Base-by-base conservation (phyloP, 2,329 filamentous ascomycete species). In the Cercospora sesami region DNA sequence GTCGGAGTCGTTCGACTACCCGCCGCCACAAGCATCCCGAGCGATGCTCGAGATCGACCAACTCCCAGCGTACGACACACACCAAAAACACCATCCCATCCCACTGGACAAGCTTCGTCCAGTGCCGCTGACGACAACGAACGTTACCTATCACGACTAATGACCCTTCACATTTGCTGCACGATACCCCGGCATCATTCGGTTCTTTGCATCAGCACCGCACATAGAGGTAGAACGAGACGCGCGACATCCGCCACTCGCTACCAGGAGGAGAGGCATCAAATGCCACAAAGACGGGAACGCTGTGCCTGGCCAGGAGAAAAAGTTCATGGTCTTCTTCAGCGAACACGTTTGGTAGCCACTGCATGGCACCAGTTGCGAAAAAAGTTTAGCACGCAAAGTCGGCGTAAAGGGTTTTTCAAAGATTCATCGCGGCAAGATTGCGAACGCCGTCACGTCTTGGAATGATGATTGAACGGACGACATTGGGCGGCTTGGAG, bases 1-100 rank as follows among this genome's bases (percentile, higher is more conserved):
- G 66, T 77, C 75, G 21, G 73, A 73, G 30, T 75, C 76, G 5
- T 77, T 78, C 67, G 75, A 77, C 36, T 73, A 67, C 65, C 69
- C 71, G 18, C 62, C 36, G 21, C 18, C 31, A 26, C 18, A n/a
- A 28, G 10, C 45, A 9, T 59, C 68, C 36, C 60, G 63, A 30
- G 48, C 65, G 6, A 51, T 69, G 36, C 33, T 69, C 59, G 73
- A 69, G 39, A 69, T 72, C 55, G 73, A 76, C 55, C 73, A 75
- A 65, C 72, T 77, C 12, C 76, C 76, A 18, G 75, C 76, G 51
- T 78, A 78, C 71, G 66, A 63, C 48, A 67, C 67, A 28, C 69
- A 73, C 65, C 39, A 42, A 48, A 64, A 60, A 57, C 64, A 42
- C 61, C 48, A 64, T 16, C 30, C 62, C 14, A 33, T 64, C 23